Conservation (phyloP, 176 grass and related monocot genomes). For the Urochloa ruziziensis region DNA sequence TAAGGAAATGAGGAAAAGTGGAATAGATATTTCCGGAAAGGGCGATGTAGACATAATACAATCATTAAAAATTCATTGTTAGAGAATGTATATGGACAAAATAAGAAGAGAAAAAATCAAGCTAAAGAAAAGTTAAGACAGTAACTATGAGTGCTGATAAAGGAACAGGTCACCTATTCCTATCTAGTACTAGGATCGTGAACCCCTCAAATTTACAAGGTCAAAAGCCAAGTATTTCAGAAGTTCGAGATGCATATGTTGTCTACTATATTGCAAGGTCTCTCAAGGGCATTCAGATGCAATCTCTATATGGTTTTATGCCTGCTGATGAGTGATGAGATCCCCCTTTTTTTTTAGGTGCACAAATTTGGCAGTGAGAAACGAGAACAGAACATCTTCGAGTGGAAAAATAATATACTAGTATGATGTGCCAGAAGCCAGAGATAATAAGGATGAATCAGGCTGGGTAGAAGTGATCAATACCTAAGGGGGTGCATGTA, state of each 20-base stretch:
- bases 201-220: too few relatives aligned
- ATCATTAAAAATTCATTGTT: too few relatives aligned
- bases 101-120: background rate
- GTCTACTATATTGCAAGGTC: background rate
- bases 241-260: too few relatives aligned
- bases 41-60: too few relatives aligned
- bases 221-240: too few relatives aligned
- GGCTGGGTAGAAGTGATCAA: background rate
- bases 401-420: background rate
- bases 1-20: background rate
- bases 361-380: background rate
- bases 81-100: background rate
- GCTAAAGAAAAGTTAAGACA: background rate
- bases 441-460: background rate
- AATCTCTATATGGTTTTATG: background rate
- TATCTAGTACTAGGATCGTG: background rate
- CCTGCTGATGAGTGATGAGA: too few relatives aligned
- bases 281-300: background rate
- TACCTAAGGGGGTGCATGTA: conserved; percentile 9
- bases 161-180: background rate
- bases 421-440: background rate
- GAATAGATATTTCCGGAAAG: background rate
- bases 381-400: background rate
- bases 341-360: background rate
- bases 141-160: background rate